These are phyloP conservation scores for Galerina marginata DNA, from an alignment of 768 basidiomycete species.

Conservation along the genomic window DNA sequence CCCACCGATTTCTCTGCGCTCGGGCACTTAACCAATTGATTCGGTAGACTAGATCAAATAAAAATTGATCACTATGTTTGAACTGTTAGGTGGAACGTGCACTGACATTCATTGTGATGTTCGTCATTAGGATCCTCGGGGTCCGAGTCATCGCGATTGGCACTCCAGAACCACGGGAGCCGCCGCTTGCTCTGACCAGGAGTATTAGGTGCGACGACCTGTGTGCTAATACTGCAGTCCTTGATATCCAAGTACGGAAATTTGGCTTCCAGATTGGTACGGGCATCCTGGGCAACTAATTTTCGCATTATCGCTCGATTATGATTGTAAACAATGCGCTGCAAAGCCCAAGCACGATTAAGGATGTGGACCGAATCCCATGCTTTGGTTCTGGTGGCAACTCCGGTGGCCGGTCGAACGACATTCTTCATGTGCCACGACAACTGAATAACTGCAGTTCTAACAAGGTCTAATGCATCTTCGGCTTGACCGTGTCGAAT, in stretches of 20 bases:
- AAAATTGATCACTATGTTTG: neutral
- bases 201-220: too few species aligned
- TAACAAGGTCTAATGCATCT: neutral
- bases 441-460: neutral
- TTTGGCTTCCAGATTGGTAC: too few species aligned
- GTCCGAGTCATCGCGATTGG: too few species aligned
- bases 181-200: too few species aligned
- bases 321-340: too few species aligned
- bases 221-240: too few species aligned
- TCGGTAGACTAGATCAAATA: neutral
- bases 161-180: too few species aligned
- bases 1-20: neutral
- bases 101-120: neutral
- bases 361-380: neutral
- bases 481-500: neutral
- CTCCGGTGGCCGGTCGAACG: neutral
- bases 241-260: too few species aligned
- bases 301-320: too few species aligned
- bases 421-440: neutral
- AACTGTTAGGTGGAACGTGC: neutral
- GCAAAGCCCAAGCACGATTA: neutral
- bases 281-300: too few species aligned
- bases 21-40: constrained; percentile 6
- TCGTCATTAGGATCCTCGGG: neutral
- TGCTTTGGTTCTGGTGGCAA: neutral